Evolutionary conservation across 352 stramenopile genomes (phyloP), one percentile per base, ranked within the genome.

Genomic region (Pythium brachiatum): DNA sequence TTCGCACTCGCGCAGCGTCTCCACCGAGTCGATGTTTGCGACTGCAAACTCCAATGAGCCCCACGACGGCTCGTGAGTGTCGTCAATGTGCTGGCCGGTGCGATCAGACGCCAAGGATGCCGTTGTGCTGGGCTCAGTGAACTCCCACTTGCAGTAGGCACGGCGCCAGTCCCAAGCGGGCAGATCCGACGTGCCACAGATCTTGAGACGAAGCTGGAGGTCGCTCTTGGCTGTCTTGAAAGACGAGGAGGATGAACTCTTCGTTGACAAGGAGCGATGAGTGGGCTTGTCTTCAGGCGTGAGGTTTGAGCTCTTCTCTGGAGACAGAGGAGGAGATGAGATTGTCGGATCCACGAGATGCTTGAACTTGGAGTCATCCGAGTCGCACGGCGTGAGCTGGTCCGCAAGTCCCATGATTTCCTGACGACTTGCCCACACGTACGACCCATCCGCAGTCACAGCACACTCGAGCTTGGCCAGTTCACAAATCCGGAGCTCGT

Each of bases 341-440:
- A 43, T 2, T 12, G 12, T 18, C 13, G 36, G 36, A 16, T 43
- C 36, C 12, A 43, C 36, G 36, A 43, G 15, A n/a, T 43, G n/a
- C 15, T 43, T 43, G 36, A 43, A 43, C 5, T 16, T 43, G 36
- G 36, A 43, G 12, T 43, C 36, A 1, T 43, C 47, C 0, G 27
- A 47, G 20, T 69, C 48, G 39, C 39, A 60, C 9, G 47, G 54
- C 16, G 23, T 55, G 27, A 62, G 46, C 31, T 27, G 26, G 47
- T 64, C 62, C 1, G 34, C 20, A 2, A 69, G 9, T 7, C n/a
- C 54, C 29, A 64, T 60, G 50, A 69, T 64, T 20, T 69, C 62
- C 2, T 64, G 56, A 21, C 56, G 62, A 41, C 27, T 46, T 18
- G 55, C 55, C 55, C 56, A 69, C 1, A 69, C n/a, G 20, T 53